Base-by-base conservation (phyloP, 768 basidiomycete genomes). In the Pisolithus albus region DNA sequence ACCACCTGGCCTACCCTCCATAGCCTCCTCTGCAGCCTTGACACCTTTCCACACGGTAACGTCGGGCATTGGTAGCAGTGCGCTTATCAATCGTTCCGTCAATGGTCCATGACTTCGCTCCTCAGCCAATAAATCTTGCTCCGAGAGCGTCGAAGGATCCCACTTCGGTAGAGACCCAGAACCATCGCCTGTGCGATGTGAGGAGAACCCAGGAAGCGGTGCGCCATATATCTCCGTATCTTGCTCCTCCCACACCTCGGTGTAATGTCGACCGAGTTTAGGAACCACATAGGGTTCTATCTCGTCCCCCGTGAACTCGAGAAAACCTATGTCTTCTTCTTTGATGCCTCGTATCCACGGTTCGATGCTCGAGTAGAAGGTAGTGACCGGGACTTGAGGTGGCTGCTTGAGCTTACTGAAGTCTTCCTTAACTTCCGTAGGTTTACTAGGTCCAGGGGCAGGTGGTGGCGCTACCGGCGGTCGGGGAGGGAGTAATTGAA, bases 321-420 rank as follows among this genome's bases (percentile, higher is more conserved):
- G 76, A 68, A 92, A 94, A 3, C 95, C 95, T 26, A 98, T 72
- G 63, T 99, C 96, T 67, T 98, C 96, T 69, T 98, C 96, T 55
- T 86, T 86, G 41, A 97, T 83, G 21, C 82, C 80, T 47, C 93
- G 84, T 61, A 94, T 74, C 75, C 88, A 99, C 10, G 89, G 87
- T 61, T 97, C 95, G 43, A 95, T 81, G 60, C 83, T 86, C 23
- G 85, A 75, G 68, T 92, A 92, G 64, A 96, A 98, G 1, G 91
- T 92, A 28, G 72, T 78, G 26, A 86, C 78, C 18, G 73, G 75
- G 9, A 77, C 77, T 64, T 89, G 88, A n/a, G 78, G 58, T 0
- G 91, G 90, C 42, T 68, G 80, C 68, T 91, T 95, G 23, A 77
- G 70, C 66, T 88, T 87, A 63, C 86, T 91, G 62, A 92, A 96